phyloP scores from a whole-genome alignment of 371 early-diverging fungal species.

The Mortierella sp. region DNA sequence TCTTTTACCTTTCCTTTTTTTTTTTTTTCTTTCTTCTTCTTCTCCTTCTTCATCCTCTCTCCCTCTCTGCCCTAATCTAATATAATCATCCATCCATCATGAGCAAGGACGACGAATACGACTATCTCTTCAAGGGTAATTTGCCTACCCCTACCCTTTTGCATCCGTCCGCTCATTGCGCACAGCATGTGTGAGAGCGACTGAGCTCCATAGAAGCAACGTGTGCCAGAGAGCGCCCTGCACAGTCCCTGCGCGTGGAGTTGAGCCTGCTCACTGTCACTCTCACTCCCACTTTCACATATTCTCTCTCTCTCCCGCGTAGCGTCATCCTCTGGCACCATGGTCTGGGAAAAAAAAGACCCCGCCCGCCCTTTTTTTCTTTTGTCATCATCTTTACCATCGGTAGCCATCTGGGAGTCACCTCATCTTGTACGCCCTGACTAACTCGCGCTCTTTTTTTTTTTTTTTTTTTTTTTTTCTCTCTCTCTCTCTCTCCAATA shows the following conservation, averaged over 20 bases:
- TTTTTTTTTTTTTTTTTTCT: neutral
- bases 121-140: slow-evolving; percentile 93
- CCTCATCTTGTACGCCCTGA: neutral
- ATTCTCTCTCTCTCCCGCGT: no score
- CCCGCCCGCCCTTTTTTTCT: neutral
- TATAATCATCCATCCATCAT: slow-evolving; percentile 51
- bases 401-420: neutral
- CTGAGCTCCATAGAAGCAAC: no score
- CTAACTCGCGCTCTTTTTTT: neutral
- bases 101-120: slow-evolving; percentile 96
- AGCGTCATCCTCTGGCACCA: no score
- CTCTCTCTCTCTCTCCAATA: neutral
- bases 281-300: no score
- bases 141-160: neutral
- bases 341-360: no score
- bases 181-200: no score
- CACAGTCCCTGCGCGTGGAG: no score
- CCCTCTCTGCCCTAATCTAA: neutral
- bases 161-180: neutral
- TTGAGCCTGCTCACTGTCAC: no score
- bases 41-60: slow-evolving; percentile 5
- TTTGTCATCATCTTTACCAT: neutral
- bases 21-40: neutral
- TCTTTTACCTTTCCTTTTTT: neutral
- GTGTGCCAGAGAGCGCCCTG: no score